phyloP scores from a whole-genome alignment of 2,329 filamentous ascomycete genomes.

The Xylaria sp. region DNA sequence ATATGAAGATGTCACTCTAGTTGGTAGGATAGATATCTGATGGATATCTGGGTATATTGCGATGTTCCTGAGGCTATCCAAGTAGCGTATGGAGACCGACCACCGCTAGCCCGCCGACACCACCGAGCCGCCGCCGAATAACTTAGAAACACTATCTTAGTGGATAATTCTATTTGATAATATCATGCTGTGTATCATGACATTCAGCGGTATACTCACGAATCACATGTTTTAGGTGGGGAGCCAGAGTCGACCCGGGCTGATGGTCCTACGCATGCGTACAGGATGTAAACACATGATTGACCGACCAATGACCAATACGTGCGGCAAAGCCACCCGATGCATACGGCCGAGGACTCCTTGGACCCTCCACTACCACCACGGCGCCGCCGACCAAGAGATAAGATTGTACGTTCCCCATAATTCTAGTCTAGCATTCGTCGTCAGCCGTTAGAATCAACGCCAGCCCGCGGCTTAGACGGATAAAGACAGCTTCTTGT shows the following conservation, averaged over 20 bases:
- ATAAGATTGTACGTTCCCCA: neutral
- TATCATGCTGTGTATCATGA: slow-evolving; percentile 1
- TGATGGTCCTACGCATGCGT: neutral
- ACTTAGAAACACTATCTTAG: neutral
- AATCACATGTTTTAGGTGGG: neutral
- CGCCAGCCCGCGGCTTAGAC: too few species aligned
- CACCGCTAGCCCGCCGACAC: neutral
- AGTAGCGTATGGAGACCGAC: neutral
- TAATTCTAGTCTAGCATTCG: neutral
- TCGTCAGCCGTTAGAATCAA: neutral
- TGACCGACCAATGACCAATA: neutral
- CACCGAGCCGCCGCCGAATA: slow-evolving; percentile 2
- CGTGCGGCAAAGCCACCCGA: neutral
- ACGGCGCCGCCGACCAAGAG: too few species aligned
- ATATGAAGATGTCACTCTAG: neutral
- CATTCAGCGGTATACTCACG: neutral
- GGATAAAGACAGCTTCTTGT: neutral
- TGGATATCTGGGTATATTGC: neutral
- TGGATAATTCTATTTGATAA: slow-evolving; percentile 4
- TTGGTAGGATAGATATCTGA: neutral
- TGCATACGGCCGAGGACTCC: neutral
- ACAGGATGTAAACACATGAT: neutral
- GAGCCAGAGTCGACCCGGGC: neutral
- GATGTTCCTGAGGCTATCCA: neutral
- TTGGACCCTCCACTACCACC: too few species aligned